Evolutionary conservation across 2,329 filamentous ascomycete genomes (phyloP), one percentile per base, ranked within the genome.

Genomic region (Podosphaera fusca): DNA sequence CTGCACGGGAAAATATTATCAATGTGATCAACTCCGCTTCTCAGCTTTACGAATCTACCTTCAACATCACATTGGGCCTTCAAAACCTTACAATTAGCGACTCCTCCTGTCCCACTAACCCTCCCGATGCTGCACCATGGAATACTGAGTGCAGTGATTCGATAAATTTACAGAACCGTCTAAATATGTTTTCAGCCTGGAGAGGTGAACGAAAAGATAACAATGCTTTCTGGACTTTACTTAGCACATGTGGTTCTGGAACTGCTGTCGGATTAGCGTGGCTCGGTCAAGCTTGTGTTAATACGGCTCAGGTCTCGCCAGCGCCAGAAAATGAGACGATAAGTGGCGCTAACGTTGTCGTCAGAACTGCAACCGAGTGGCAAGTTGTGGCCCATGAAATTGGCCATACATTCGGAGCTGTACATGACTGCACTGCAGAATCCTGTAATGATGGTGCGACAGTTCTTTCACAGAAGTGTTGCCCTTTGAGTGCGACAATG

Each of bases 381-480:
- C 88, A 95, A 68, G 85, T 96, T 58, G 87, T 96, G 69, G 90
- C 90, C 35, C 90, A 96, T 67, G 90, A 96, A 70, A 82, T 83
- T 2, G 90, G 89, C 0, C 90, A 96, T 69, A 96, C 88, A 0
- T 96, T 95, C 68, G 90, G 90, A 51, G 92, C 90, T 4, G 87
- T 95, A 8, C 92, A 98, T 69, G 92, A 98, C 70, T 98, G 92
- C 69, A 84, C 80, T 2, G 67, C 73, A 0, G 60, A 69, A n/a
- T 77, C 83, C 2, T 96, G 90, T 67, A 64, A 66, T 5, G 75
- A 86, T 59, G 74, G 78, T 29, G 78, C 79, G 42, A 70, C 71
- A 1, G 75, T 81, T 61, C 74, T 70, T 57, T 72, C 78, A 0
- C 79, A 81, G 62, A 70, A 76, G 63, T 98, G 92, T 69, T 98